These are phyloP conservation scores for Xylona heveae DNA, from an alignment of 495 filamentous ascomycete genomes.

Conservation along the genomic window DNA sequence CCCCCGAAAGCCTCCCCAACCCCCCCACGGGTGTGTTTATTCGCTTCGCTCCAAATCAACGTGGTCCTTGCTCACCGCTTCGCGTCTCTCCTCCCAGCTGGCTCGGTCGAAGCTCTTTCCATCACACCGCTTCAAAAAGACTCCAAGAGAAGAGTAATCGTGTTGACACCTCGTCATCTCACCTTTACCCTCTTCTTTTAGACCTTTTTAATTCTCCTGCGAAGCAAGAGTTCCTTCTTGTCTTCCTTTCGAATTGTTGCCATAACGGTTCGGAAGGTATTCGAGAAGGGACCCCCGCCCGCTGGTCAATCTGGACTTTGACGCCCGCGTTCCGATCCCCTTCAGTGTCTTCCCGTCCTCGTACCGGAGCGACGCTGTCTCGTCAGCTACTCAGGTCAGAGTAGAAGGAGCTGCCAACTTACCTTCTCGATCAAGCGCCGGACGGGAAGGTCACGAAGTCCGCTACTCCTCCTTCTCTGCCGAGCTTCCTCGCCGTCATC, in stretches of 20 bases:
- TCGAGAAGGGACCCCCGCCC: constrained; percentile 71
- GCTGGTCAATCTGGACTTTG: constrained; percentile 99
- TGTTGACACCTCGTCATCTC: constrained; percentile 2
- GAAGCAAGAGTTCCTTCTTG: constrained; percentile 80
- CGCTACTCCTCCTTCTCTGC: constrained; percentile 39
- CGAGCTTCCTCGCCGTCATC: constrained; percentile 40
- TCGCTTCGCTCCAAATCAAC: no score
- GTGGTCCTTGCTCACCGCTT: no score
- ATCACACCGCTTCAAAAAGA: no score
- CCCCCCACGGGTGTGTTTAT: no score
- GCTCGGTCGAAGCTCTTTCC: no score
- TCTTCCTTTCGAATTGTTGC: constrained; percentile 74
- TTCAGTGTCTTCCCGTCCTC: constrained; percentile 99
- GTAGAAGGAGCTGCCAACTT: constrained; percentile 80
- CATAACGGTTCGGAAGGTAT: constrained; percentile 69
- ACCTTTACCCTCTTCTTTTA: constrained; percentile 1
- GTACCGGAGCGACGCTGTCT: constrained; percentile 77
- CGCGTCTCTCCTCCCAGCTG: no score
- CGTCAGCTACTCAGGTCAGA: constrained; percentile 41
- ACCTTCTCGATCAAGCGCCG: constrained; percentile 54
- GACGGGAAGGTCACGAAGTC: constrained; percentile 81
- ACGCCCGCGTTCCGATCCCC: constrained; percentile 96
- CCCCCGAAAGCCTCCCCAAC: no score
- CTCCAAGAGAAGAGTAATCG: not conserved
- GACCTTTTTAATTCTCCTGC: constrained; percentile 9